phyloP scores from a whole-genome alignment of 768 basidiomycete genomes.

The Psilocybe sp. region DNA sequence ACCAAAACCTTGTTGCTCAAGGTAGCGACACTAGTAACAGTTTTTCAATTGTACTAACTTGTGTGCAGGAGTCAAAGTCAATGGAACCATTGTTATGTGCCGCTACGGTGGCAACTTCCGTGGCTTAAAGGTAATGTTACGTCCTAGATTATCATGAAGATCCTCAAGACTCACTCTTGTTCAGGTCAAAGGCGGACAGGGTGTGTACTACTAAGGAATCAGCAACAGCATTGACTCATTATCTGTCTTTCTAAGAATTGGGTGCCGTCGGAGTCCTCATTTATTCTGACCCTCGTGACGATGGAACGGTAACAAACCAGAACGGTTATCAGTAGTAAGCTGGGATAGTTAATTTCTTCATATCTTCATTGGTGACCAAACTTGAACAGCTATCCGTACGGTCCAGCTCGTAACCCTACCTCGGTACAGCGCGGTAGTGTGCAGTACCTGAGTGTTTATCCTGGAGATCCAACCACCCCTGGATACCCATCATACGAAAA shows the following conservation, averaged over 20 bases:
- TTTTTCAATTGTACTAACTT: not conserved
- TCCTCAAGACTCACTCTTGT: conserved; percentile 6
- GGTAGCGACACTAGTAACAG: conserved; percentile 1
- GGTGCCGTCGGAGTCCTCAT: conserved; percentile 77
- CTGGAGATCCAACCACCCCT: conserved; percentile 84
- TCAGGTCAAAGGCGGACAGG: conserved; percentile 77
- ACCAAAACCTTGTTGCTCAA: conserved; percentile 47
- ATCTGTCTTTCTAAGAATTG: conserved; percentile 31
- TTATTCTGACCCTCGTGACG: conserved; percentile 81
- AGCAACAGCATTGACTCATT: not conserved
- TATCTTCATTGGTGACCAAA: not conserved
- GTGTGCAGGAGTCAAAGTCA: conserved; percentile 59
- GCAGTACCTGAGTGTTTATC: conserved; percentile 62
- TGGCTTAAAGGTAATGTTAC: conserved; percentile 66
- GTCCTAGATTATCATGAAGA: not conserved
- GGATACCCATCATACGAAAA: conserved; percentile 86
- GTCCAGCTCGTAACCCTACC: conserved; percentile 82
- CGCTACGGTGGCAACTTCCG: conserved; percentile 79
- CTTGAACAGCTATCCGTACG: conserved; percentile 58
- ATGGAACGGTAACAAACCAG: conserved; percentile 68
- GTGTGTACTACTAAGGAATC: not conserved
- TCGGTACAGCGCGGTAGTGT: conserved; percentile 86
- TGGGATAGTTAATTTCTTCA: not conserved
- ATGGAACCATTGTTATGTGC: conserved; percentile 71
- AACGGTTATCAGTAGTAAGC: conserved; percentile 62